Percentiles rank a stretch among this genome's conserved stretches.
Conservation (phyloP, 192 early-diverging fungal species). For the Entomortierella chlamydospora region DNA sequence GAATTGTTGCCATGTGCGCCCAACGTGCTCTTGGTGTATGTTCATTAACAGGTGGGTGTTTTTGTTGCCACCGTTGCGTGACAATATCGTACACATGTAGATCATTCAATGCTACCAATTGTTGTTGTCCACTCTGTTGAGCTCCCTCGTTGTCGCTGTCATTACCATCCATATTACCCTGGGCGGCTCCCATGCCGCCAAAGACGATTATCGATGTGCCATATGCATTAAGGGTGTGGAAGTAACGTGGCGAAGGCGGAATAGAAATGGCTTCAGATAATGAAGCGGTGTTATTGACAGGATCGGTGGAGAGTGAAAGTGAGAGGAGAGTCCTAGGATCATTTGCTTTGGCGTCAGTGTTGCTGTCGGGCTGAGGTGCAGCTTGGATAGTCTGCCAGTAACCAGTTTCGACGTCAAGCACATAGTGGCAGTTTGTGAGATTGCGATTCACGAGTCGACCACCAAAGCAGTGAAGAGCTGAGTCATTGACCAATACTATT, state of each 20-base stretch:
- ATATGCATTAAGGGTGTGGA: conserved; percentile 48
- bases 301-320: conserved; percentile 49
- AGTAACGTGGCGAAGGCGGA: conserved; percentile 36
- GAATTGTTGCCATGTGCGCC: conserved; percentile 44
- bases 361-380: background rate
- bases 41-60: conserved; percentile 25
- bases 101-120: conserved; percentile 37
- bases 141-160: conserved; percentile 45
- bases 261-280: conserved; percentile 40
- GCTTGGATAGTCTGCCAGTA: conserved; percentile 32
- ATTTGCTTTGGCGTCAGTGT: background rate
- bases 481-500: conserved; percentile 42
- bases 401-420: conserved; percentile 43
- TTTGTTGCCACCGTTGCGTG: conserved; percentile 46
- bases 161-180: background rate
- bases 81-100: conserved; percentile 46
- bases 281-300: conserved; percentile 40
- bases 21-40: conserved; percentile 47
- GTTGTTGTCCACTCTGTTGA: background rate
- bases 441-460: conserved; percentile 44
- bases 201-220: conserved; percentile 47
- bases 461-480: conserved; percentile 38
- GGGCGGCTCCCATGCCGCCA: conserved; percentile 34
- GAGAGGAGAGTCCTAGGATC: conserved; percentile 34
- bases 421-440: conserved; percentile 43